Percentiles rank a stretch among this genome's conserved stretches.
phyloP scores from a whole-genome alignment of 1,284 basidiomycete genomes.

The Microbotryomycetes sp. region DNA sequence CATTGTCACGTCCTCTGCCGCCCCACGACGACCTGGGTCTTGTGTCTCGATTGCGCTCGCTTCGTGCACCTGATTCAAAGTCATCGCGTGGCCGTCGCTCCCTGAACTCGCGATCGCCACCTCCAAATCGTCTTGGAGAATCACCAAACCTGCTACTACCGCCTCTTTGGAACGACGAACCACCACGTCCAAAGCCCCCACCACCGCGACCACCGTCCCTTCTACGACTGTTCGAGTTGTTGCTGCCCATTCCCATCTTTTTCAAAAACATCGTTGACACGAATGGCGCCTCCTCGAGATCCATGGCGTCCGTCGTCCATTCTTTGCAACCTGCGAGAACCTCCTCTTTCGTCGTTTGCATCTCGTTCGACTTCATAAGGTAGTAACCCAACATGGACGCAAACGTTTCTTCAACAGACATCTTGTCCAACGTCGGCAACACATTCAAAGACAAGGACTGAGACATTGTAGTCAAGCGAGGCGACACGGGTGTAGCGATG shows the following conservation, averaged over 20 bases:
- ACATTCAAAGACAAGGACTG: constrained; percentile 42
- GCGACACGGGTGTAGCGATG: constrained; percentile 29
- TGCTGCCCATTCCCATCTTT: constrained; percentile 42
- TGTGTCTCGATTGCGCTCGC: too few species aligned
- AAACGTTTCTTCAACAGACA: constrained; percentile 60
- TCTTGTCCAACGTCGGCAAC: constrained; percentile 50
- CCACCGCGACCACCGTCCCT: not conserved
- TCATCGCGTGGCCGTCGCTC: too few species aligned
- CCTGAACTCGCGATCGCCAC: too few species aligned
- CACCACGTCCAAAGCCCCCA: not conserved
- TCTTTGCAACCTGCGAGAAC: constrained; percentile 58
- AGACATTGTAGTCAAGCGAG: constrained; percentile 42
- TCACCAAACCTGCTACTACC: too few species aligned
- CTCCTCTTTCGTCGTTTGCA: constrained; percentile 50
- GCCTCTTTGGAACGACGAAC: not conserved
- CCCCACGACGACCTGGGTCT: not conserved
- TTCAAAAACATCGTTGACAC: constrained; percentile 50
- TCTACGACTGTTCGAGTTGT: not conserved
- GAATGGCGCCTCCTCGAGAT: constrained; percentile 51
- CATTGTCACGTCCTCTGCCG: not conserved
- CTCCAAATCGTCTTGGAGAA: too few species aligned
- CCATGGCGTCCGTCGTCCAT: constrained; percentile 58
- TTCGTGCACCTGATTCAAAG: too few species aligned
- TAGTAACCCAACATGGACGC: constrained; percentile 73
- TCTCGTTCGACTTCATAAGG: constrained; percentile 50